Evolutionary conservation across 257 asterid genomes (phyloP).

Genomic region (Linaria vulgaris): DNA sequence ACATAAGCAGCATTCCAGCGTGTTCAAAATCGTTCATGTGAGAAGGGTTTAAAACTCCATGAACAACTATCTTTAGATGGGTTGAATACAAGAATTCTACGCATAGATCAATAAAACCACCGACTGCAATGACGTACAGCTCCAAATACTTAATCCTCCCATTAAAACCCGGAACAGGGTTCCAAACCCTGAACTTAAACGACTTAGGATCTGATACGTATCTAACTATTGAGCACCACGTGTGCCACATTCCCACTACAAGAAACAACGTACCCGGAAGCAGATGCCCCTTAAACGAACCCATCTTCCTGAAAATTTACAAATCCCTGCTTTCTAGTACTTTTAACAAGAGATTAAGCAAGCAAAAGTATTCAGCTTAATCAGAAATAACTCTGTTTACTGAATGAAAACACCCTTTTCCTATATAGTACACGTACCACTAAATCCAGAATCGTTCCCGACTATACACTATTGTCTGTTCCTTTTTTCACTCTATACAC

Average conservation of each 20-base stretch:
- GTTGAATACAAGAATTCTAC: constrained; percentile 84
- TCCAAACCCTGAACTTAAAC: constrained; percentile 81
- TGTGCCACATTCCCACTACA: constrained; percentile 83
- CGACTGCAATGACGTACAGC: constrained; percentile 81
- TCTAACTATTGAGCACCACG: constrained; percentile 78
- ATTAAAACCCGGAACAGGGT: constrained; percentile 76
- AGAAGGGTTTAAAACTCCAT: constrained; percentile 78
- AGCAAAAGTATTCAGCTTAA: not conserved
- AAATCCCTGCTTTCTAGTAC: constrained; percentile 7
- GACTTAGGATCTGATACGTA: constrained; percentile 63
- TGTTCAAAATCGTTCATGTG: constrained; percentile 98
- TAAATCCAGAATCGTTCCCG: not conserved
- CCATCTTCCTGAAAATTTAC: constrained; percentile 44
- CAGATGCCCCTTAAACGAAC: constrained; percentile 91
- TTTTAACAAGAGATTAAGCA: constrained; percentile 1
- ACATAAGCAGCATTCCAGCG: constrained; percentile 96
- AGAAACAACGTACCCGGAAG: constrained; percentile 91
- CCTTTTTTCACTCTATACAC: not conserved
- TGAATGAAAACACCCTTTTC: constrained; percentile 9
- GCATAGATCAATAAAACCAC: constrained; percentile 81
- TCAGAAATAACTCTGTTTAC: constrained; percentile 1
- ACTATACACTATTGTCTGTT: not conserved
- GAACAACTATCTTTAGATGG: constrained; percentile 74
- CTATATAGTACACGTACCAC: not conserved
- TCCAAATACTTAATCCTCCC: constrained; percentile 81